Base-by-base conservation (phyloP, 192 early-diverging fungal genomes). In the Phycomyces nitens region DNA sequence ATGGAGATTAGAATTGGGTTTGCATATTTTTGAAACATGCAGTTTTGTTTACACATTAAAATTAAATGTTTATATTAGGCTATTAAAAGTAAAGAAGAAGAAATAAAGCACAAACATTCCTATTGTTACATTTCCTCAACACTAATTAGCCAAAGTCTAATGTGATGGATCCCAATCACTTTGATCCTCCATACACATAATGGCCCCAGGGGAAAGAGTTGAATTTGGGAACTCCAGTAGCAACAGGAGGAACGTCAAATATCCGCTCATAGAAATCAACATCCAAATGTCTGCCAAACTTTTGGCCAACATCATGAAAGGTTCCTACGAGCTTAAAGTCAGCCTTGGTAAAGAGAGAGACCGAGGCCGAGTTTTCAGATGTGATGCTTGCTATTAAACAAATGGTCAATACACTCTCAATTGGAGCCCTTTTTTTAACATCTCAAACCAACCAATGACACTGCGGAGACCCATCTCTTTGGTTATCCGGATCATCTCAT, bases 261-360 rank as follows among this genome's bases (percentile, higher is more conserved):
- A 81, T 27, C 16, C 72, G 62, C 54, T 82, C 76, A 21, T 76
- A 66, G 47, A 84, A 84, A 1, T 65, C 69, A 51, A 75, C 79
- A 71, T 82, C 78, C 40, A 82, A 63, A 66, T 74, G 82, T 11
- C 76, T 69, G 38, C 75, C 80, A 75, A 82, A 84, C 55, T 84
- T 84, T 65, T 70, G 80, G 2, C 83, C 83, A n/a, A 76, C 71
- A 44, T 84, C 75, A 29, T 62, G 66, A 69, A 84, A 74, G 0
- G 67, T 72, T 2, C 80, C 83, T 7, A 80, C 77, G 6, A 75
- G 52, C 15, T 70, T 68, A 62, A 84, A 84, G 15, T 76, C 76
- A 29, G 71, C 69, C 11, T 74, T 68, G 14, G 57, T 64, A 8
- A 74, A 75, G 3, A 84, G 60, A 11, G 56, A 20, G 8, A 80